phyloP scores from a whole-genome alignment of 805 yeast species.

The Wickerhamomyces strasburgensis region DNA sequence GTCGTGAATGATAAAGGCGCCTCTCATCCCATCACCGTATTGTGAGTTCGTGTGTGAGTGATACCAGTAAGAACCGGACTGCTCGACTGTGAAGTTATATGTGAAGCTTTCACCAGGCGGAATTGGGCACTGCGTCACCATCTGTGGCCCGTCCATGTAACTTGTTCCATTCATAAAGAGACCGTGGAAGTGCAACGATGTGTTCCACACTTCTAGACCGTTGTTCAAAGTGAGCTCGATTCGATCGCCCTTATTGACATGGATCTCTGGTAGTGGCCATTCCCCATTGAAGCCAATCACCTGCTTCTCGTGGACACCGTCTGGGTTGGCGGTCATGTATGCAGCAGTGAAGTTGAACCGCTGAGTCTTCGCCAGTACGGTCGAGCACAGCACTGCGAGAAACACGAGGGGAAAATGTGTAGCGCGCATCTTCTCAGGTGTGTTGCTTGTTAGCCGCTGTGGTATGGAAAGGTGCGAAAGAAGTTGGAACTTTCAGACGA shows the following conservation, averaged over 20 bases:
- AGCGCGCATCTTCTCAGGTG: not conserved
- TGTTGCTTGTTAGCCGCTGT: too few species aligned
- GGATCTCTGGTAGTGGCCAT: conserved; percentile 72
- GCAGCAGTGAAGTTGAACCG: conserved; percentile 51
- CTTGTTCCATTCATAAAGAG: conserved; percentile 57
- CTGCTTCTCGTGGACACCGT: conserved; percentile 49
- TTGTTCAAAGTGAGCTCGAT: conserved; percentile 57
- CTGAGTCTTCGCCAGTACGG: conserved; percentile 37
- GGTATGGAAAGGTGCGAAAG: too few species aligned
- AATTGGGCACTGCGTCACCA: conserved; percentile 78
- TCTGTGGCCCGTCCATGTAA: conserved; percentile 76
- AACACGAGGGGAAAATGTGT: not conserved
- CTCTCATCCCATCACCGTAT: conserved; percentile 75
- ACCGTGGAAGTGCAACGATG: conserved; percentile 80
- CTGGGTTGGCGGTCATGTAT: conserved; percentile 64
- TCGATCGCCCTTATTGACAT: conserved; percentile 60
- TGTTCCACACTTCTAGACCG: conserved; percentile 45
- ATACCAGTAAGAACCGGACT: conserved; percentile 80
- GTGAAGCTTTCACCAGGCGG: conserved; percentile 60
- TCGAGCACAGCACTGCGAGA: not conserved
- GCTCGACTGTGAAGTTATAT: conserved; percentile 67
- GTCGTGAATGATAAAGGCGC: conserved; percentile 62
- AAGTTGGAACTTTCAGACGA: too few species aligned
- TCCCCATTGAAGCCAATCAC: conserved; percentile 64
- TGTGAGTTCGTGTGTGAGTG: conserved; percentile 77